Conservation (phyloP, 768 basidiomycete genomes). For the Termitomyces sp. region DNA sequence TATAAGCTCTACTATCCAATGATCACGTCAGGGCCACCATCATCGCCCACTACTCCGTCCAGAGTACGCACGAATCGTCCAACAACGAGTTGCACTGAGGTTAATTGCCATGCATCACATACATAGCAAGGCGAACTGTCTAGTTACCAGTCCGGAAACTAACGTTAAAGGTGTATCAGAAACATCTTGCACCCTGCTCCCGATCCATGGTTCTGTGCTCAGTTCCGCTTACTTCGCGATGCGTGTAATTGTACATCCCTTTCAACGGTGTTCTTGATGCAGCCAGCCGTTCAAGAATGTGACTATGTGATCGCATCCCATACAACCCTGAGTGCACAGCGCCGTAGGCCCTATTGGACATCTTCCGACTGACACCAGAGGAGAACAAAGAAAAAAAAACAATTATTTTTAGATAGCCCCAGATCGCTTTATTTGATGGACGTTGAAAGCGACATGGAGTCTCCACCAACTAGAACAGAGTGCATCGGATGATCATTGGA, state of each 20-base stretch:
- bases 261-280: not conserved
- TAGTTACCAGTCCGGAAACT: not conserved
- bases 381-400: not conserved
- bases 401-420: constrained; percentile 5
- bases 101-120: constrained; percentile 1
- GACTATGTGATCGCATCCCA: not conserved
- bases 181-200: not conserved
- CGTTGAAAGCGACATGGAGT: not conserved
- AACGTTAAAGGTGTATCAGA: not conserved
- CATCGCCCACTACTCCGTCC: constrained; percentile 7
- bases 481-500: not conserved
- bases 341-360: not conserved
- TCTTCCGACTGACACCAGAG: not conserved
- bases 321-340: not conserved
- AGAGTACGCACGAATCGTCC: not conserved
- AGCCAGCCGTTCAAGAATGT: not conserved
- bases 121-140: not conserved
- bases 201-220: not conserved
- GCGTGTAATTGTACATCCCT: not conserved
- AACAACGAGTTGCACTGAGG: constrained; percentile 1
- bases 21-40: constrained; percentile 15
- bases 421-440: constrained; percentile 10
- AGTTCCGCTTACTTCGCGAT: constrained; percentile 6
- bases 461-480: not conserved
- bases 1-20: not conserved